Evolutionary conservation across 352 stramenopile species (phyloP), one percentile per base, ranked within the genome.

Genomic region (Phytophthora capsici): DNA sequence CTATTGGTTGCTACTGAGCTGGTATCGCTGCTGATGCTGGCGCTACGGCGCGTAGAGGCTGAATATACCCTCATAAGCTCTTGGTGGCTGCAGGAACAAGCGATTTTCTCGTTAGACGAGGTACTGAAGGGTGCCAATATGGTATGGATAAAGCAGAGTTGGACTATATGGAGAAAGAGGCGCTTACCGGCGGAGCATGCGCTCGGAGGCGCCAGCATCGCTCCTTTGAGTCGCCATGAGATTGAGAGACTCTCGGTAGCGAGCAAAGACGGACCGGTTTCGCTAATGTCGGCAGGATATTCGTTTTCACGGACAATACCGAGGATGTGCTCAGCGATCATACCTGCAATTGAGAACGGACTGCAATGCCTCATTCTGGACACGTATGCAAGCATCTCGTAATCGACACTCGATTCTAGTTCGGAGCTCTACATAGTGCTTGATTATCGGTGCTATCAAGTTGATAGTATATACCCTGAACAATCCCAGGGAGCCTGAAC

Each of bases 11-110:
- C 17, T 37, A 68, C 41, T 26, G 49, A 71, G 65, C 57, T 70
- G 14, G 14, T 26, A 12, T 50, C 23, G 25, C 56, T 70, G 36
- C 8, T 28, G 32, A 74, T 20, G 22, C 65, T 57, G 23, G 25
- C 47, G 57, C 65, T 63, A 47, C 58, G 57, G 36, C 32, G 30
- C 6, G 58, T 46, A 34, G 60, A 55, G 13, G 57, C 22, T 3
- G 62, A 54, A 66, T 86, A 86, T 17, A 86, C 45, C 22, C 59
- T 50, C 72, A 90, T 80, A 47, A 90, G 81, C 48, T 78, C 64
- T 48, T 87, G 66, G 57, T 90, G 81, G 50, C 81, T 83, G 50
- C 36, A 14, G 30, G 58, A 13, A 53, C 7, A 57, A 22, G 37
- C 44, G 22, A 25, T 16, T 53, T 67, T 49, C 19, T 37, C 50